Base-by-base conservation (phyloP, 441 rosid species). In the Pelargonium hybrid region DNA sequence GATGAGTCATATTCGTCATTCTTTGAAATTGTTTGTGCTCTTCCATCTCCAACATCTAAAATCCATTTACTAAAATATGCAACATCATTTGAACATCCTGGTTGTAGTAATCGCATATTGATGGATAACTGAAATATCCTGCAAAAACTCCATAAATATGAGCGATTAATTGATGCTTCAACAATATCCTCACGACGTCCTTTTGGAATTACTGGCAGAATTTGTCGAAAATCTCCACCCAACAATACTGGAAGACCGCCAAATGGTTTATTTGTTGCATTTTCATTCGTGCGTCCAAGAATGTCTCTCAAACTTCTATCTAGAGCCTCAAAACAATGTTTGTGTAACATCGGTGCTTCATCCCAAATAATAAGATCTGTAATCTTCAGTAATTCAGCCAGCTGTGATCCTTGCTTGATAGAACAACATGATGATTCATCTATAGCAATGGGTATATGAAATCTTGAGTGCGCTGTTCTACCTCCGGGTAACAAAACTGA, bases 161-260 rank as follows among this genome's bases (percentile, higher is more conserved):
- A 68, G 3, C 11, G 25, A 0, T 14, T 76, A 2, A 69, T 48
- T 10, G 66, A 21, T 9, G 76, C 52, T 20, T 39, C 7, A 7
- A 69, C 2, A 20, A n/a, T 68, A 13, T 72, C 75, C 21, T 54
- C 37, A 2, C 67, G 25, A 10, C 10, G 15, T 0, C 54, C 73
- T 10, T 15, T 15, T 0, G 47, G 50, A 10, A 72, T 54, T 5
- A 65, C n/a, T 0, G 5, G 73, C 3, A 72, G 21, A 2, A 64
- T 69, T 63, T 76, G 73, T 54, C 54, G 26, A 56, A 29, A 70
- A 69, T 77, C 77, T 1, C 69, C 39, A 1, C 65, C 74, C 2
- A 73, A 25, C 1, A 65, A 6, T 0, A 57, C 9, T 8, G 11
- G 5, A 4, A 54, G 66, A 3, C 71, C 71, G 1, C 71, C 65